These are phyloP conservation scores for Bacidia gigantensis DNA, from an alignment of 495 filamentous ascomycete genomes.

Conservation along the genomic window DNA sequence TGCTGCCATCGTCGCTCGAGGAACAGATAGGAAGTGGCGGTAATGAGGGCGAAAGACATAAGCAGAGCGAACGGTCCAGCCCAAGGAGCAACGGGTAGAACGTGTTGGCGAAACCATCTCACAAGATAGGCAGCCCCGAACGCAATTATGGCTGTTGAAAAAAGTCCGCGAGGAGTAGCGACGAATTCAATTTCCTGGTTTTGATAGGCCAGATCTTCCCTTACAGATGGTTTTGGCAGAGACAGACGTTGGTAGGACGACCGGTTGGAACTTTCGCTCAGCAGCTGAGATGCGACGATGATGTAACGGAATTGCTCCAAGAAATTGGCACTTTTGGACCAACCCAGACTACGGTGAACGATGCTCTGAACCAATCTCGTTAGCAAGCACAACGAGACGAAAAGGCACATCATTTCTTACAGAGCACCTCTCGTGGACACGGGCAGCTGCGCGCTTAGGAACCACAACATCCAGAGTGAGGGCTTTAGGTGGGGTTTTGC, in stretches of 20 bases:
- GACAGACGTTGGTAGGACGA: slow-evolving; percentile 25
- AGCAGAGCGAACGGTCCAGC: slow-evolving; percentile 19
- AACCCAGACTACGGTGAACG: slow-evolving; percentile 60
- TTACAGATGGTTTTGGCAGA: neutral
- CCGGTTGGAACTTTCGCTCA: slow-evolving; percentile 51
- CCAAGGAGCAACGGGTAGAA: slow-evolving; percentile 23
- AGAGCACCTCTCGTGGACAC: slow-evolving; percentile 44
- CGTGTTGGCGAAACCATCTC: slow-evolving; percentile 43
- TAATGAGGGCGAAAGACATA: slow-evolving; percentile 41
- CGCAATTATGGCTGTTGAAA: slow-evolving; percentile 38
- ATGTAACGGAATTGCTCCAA: slow-evolving; percentile 93
- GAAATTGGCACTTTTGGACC: slow-evolving; percentile 73
- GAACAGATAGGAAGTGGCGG: slow-evolving; percentile 53
- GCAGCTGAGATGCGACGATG: slow-evolving; percentile 83
- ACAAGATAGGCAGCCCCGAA: slow-evolving; percentile 62
- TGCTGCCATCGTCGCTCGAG: slow-evolving; percentile 73
- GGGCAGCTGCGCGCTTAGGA: slow-evolving; percentile 32
- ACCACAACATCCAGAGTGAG: slow-evolving; percentile 41
- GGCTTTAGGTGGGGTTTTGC: slow-evolving; percentile 48
- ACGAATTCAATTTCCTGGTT: slow-evolving; percentile 2
- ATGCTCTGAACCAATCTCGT: slow-evolving; percentile 25
- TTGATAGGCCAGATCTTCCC: neutral
- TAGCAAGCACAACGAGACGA: neutral
- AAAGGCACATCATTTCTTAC: slow-evolving; percentile 27
- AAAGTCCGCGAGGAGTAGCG: slow-evolving; percentile 32